Percentiles rank a stretch among this genome's conserved stretches.
phyloP scores from a whole-genome alignment of 2,329 filamentous ascomycete genomes.

The Fusarium sublunatum region DNA sequence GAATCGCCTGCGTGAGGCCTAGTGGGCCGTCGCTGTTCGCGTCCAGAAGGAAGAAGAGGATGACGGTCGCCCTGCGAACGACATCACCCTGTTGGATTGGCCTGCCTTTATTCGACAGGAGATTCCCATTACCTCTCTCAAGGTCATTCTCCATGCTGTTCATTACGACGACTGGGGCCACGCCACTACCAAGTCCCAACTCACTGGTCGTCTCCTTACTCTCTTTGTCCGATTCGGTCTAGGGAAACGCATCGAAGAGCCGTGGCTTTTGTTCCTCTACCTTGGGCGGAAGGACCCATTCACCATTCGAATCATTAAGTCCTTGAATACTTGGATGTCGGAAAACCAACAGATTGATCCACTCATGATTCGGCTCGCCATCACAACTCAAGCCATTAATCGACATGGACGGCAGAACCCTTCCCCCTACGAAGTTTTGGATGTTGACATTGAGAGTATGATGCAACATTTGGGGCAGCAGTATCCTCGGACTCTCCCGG shows the following conservation, averaged over 20 bases:
- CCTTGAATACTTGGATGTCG: conserved; percentile 6
- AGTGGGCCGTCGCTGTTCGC: background rate
- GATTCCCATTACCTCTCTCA: conserved; percentile 10
- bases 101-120: conserved; percentile 9
- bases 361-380: background rate
- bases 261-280: conserved; percentile 17
- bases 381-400: conserved; percentile 8
- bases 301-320: conserved; percentile 9
- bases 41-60: conserved; percentile 9
- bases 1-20: conserved; percentile 3
- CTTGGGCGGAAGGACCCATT: background rate
- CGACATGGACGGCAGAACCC: conserved; percentile 6
- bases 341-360: conserved; percentile 4
- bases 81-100: conserved; percentile 12
- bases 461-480: conserved; percentile 1
- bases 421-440: background rate
- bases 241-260: conserved; percentile 3
- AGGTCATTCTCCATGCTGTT: conserved; percentile 14
- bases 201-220: conserved; percentile 8
- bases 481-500: background rate
- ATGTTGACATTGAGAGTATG: conserved; percentile 1
- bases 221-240: conserved; percentile 6
- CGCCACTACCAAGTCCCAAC: conserved; percentile 4
- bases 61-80: background rate
- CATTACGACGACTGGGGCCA: conserved; percentile 13